Conservation (phyloP, 306 rosid species). For the Delonix regia region DNA sequence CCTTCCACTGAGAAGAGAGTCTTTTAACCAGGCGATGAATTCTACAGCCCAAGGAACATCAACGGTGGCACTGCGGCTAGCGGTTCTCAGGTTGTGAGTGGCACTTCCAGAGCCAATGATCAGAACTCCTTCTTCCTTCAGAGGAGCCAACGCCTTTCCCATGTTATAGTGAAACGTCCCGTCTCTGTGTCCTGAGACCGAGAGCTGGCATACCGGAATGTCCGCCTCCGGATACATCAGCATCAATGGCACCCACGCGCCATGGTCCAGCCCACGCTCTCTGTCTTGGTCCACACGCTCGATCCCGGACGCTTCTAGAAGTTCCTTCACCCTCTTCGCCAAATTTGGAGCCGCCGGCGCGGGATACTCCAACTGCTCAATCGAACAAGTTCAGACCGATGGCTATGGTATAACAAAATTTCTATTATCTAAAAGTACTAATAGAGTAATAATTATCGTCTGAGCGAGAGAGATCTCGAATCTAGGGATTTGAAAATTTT, state of each 20-base stretch:
- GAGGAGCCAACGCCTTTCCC: slow-evolving; percentile 39
- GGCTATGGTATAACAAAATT: neutral
- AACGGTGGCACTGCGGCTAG: neutral
- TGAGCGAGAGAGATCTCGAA: neutral
- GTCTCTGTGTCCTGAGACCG: slow-evolving; percentile 20
- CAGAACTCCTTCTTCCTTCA: slow-evolving; percentile 36
- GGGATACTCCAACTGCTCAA: slow-evolving; percentile 47
- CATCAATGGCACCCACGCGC: slow-evolving; percentile 66
- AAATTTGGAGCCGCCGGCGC: slow-evolving; percentile 56
- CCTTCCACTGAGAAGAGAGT: neutral
- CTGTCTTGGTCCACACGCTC: slow-evolving; percentile 46
- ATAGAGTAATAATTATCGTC: too few species aligned
- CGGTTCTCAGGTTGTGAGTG: slow-evolving; percentile 50
- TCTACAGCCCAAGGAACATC: slow-evolving; percentile 36
- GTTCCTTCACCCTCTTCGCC: slow-evolving; percentile 50
- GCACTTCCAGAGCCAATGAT: slow-evolving; percentile 61
- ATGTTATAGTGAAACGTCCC: slow-evolving; percentile 58
- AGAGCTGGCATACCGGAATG: slow-evolving; percentile 66
- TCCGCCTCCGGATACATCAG: slow-evolving; percentile 70
- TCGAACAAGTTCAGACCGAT: neutral
- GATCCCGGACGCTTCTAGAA: slow-evolving; percentile 31
- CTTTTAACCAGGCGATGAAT: neutral
- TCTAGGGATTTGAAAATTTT: neutral
- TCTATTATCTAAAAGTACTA: too few species aligned
- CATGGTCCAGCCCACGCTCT: slow-evolving; percentile 62